A percentile compares a stretch with the other conserved stretches of the same genome.
These are phyloP conservation scores for Ophidiomyces ophidiicola DNA, from an alignment of 2,329 filamentous ascomycete species.

Conservation along the genomic window DNA sequence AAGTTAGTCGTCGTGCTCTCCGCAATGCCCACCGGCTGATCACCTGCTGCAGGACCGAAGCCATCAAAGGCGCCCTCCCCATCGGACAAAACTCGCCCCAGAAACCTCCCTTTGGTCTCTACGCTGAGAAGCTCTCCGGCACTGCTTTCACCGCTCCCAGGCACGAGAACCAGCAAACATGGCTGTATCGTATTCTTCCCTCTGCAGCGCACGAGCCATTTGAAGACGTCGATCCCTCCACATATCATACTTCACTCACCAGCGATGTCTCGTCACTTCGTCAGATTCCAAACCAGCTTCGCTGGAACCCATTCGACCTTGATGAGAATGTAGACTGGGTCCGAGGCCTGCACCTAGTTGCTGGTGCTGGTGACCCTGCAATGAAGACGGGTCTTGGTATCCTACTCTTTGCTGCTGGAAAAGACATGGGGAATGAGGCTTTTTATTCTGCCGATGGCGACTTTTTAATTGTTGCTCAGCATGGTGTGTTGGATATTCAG, in stretches of 20 bases:
- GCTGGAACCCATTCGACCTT: constrained; percentile 68
- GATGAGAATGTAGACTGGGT: constrained; percentile 58
- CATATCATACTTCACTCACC: constrained; percentile 36
- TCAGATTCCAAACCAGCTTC: constrained; percentile 59
- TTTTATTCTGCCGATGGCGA: constrained; percentile 81
- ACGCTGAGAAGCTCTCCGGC: constrained; percentile 67
- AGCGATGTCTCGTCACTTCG: constrained; percentile 39
- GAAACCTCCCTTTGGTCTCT: constrained; percentile 64
- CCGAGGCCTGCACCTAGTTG: constrained; percentile 57
- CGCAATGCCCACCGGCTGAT: constrained; percentile 13
- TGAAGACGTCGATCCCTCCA: constrained; percentile 32
- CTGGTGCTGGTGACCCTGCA: constrained; percentile 66
- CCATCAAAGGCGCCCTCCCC: constrained; percentile 60
- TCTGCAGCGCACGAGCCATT: constrained; percentile 48
- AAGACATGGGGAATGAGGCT: constrained; percentile 63
- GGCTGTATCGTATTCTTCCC: constrained; percentile 59
- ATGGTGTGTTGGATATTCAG: constrained; percentile 60
- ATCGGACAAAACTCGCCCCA: constrained; percentile 71
- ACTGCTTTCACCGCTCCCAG: constrained; percentile 60
- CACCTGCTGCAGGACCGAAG: constrained; percentile 51
- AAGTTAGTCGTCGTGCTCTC: constrained; percentile 23
- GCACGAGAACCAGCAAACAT: constrained; percentile 57
- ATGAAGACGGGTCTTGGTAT: constrained; percentile 70
- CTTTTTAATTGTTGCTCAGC: constrained; percentile 62
- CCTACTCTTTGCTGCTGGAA: constrained; percentile 66